These are phyloP conservation scores for Kwoniella shandongensis DNA, from an alignment of 768 basidiomycete species.

Conservation along the genomic window DNA sequence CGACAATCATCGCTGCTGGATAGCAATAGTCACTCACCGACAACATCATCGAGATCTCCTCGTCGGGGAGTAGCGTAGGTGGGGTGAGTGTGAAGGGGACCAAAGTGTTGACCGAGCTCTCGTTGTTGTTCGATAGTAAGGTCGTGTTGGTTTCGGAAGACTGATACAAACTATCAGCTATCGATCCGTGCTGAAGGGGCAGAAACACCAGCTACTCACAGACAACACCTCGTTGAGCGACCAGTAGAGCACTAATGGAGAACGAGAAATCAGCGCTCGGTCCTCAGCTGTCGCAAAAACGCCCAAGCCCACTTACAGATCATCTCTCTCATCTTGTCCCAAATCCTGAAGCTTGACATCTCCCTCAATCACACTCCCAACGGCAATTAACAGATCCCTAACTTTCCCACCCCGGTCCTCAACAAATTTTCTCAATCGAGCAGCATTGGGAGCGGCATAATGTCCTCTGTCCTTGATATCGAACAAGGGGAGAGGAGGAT, in stretches of 20 bases:
- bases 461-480: constrained; percentile 47
- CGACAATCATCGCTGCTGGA: background rate
- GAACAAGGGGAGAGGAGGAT: constrained; percentile 33
- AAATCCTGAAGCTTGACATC: constrained; percentile 47
- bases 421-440: constrained; percentile 41
- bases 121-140: constrained; percentile 48
- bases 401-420: constrained; percentile 44
- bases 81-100: constrained; percentile 72
- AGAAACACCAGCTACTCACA: constrained; percentile 27
- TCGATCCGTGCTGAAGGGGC: too few species aligned
- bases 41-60: constrained; percentile 59
- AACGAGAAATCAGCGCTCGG: background rate
- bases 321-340: constrained; percentile 45
- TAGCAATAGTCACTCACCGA: constrained; percentile 29
- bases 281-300: background rate
- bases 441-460: constrained; percentile 42
- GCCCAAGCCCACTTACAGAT: constrained; percentile 30
- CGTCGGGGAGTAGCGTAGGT: constrained; percentile 72
- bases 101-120: constrained; percentile 48
- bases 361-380: constrained; percentile 47
- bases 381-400: constrained; percentile 40
- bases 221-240: constrained; percentile 51
- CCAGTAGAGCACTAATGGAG: constrained; percentile 40
- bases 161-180: constrained; percentile 7
- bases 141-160: constrained; percentile 48